Base-by-base conservation (phyloP, 805 yeast genomes). In the Teunomyces cretensis region DNA sequence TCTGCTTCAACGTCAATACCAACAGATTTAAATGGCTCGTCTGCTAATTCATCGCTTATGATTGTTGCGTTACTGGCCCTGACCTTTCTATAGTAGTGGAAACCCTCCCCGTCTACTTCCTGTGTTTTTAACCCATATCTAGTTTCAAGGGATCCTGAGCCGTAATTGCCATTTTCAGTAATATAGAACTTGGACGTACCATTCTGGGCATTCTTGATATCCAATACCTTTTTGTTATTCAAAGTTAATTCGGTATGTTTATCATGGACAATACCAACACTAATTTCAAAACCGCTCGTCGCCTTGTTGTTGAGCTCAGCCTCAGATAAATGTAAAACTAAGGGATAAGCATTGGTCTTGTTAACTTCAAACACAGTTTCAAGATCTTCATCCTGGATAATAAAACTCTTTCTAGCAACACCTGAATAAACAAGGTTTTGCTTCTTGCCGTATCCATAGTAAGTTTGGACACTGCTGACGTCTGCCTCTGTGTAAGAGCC, bases 151-250 rank as follows among this genome's bases (percentile, higher is more conserved):
- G 54, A 42, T 6, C 80, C 81, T n/a, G 52, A 49, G 1, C 82
- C 83, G 48, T 65, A 60, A 50, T 77, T 76, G 2, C 80, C 80
- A 8, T 46, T 36, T n/a, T 74, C 74, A 6, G 76, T 62, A 2
- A 76, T 36, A 1, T 72, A 66, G 51, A 61, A 76, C 7, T 49
- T 49, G 0, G 83, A 74, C 2, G 75, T 65, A 16, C 82, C 83
- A 37, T 70, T 67, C 50, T 78, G 80, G 17, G 50, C 48, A 7
- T 62, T 57, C 22, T 51, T 44, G 19, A 66, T 49, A 9, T 60
- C 49, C 44, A 68, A 42, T 4, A 62, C 52, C 8, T 36, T 44
- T 44, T 30, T 46, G 35, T 15, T 49, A 14, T 36, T 64, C 61
- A 49, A 62, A 43, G 13, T 56, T 37, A 33, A 42, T 9, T 37